Evolutionary conservation across 2,329 filamentous ascomycete genomes (phyloP).

Genomic region (Cladosporium velox): DNA sequence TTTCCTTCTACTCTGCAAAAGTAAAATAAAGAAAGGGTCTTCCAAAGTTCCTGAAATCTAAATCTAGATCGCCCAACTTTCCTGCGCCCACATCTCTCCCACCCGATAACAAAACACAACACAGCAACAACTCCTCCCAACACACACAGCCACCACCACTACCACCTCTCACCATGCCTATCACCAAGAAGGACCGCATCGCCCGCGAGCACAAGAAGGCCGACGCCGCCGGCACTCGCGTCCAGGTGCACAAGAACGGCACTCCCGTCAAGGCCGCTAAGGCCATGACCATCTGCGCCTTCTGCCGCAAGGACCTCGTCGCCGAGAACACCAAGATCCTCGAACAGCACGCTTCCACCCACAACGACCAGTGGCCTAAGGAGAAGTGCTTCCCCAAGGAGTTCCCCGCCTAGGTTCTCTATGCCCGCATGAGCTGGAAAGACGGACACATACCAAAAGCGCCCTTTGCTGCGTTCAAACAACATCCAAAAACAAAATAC

Average conservation of each 20-base stretch:
- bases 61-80: conserved; percentile 7
- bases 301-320: conserved; percentile 36
- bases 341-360: conserved; percentile 55
- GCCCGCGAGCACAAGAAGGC: conserved; percentile 59
- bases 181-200: conserved; percentile 55
- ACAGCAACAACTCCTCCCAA: background rate
- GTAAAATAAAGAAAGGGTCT: conserved; percentile 6
- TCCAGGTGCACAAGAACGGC: conserved; percentile 57
- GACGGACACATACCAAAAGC: background rate
- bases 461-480: background rate
- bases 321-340: conserved; percentile 42
- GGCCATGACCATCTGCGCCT: conserved; percentile 48
- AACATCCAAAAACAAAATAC: conserved; percentile 1
- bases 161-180: conserved; percentile 43
- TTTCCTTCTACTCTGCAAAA: conserved; percentile 9
- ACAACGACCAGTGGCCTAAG: conserved; percentile 57
- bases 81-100: background rate
- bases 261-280: conserved; percentile 58
- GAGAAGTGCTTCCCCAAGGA: conserved; percentile 62
- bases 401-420: conserved; percentile 32
- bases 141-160: background rate
- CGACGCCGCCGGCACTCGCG: conserved; percentile 56
- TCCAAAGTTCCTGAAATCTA: background rate
- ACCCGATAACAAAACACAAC: background rate
- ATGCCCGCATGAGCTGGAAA: background rate